phyloP scores from a whole-genome alignment of 1,284 basidiomycete species.

The Termitomyces sp. region DNA sequence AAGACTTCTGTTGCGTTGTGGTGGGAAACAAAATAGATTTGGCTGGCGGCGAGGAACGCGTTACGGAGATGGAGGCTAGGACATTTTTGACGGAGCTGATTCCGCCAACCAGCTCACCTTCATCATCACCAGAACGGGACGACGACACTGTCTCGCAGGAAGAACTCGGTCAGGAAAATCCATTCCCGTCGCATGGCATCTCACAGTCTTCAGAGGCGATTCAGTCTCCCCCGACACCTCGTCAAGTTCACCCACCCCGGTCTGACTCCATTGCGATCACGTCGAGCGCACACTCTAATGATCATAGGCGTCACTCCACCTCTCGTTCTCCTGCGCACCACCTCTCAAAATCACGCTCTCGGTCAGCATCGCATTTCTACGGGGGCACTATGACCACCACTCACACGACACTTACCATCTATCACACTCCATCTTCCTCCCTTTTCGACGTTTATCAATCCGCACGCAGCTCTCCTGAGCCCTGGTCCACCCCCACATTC shows the following conservation, averaged over 20 bases:
- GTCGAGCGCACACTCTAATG: slow-evolving; percentile 15
- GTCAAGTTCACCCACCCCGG: slow-evolving; percentile 19
- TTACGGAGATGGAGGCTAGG: slow-evolving; percentile 29
- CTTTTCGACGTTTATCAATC: slow-evolving; percentile 47
- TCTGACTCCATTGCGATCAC: slow-evolving; percentile 29
- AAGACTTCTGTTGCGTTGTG: slow-evolving; percentile 66
- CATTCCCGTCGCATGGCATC: slow-evolving; percentile 4
- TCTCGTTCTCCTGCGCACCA: slow-evolving; percentile 27
- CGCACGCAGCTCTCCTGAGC: slow-evolving; percentile 55
- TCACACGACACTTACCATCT: slow-evolving; percentile 53
- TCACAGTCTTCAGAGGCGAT: slow-evolving; percentile 1
- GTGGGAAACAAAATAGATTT: slow-evolving; percentile 81
- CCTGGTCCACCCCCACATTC: slow-evolving; percentile 27
- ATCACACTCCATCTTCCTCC: slow-evolving; percentile 74
- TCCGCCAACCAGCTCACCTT: slow-evolving; percentile 30
- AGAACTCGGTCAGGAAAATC: too few relatives aligned
- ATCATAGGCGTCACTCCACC: slow-evolving; percentile 15
- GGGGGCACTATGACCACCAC: slow-evolving; percentile 50
- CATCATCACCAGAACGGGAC: not conserved
- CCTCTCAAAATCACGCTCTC: slow-evolving; percentile 38
- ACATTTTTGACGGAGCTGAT: slow-evolving; percentile 55
- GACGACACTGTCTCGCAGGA: not conserved
- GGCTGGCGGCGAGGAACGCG: slow-evolving; percentile 30
- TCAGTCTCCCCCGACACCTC: slow-evolving; percentile 5
- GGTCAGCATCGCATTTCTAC: slow-evolving; percentile 36